These are phyloP conservation scores for Coemansia asiatica DNA, from an alignment of 192 early-diverging fungal genomes.

Conservation along the genomic window DNA sequence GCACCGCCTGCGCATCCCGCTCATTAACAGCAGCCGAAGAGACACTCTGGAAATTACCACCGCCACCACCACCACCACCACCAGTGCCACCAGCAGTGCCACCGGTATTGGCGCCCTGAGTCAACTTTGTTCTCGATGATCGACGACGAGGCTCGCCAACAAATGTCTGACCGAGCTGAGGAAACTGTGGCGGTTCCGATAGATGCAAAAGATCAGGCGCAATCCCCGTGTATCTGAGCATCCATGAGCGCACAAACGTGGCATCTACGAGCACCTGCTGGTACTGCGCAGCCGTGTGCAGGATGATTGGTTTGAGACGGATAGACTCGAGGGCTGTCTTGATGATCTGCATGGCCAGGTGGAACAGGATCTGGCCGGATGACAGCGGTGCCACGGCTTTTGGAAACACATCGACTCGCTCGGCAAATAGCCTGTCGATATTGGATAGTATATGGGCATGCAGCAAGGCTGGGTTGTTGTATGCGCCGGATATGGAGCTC, in stretches of 20 bases:
- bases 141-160: constrained; percentile 11
- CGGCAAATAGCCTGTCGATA: constrained; percentile 56
- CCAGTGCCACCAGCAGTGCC: not conserved
- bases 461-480: constrained; percentile 11
- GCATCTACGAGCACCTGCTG: constrained; percentile 40
- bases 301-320: constrained; percentile 19
- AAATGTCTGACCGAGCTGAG: constrained; percentile 2
- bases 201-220: constrained; percentile 18
- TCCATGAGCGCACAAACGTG: constrained; percentile 44
- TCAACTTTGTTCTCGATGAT: not conserved
- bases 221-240: constrained; percentile 43
- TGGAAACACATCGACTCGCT: constrained; percentile 52
- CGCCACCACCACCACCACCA: not conserved
- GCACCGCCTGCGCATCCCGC: constrained; percentile 29
- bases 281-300: constrained; percentile 14
- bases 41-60: not conserved
- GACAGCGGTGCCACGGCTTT: constrained; percentile 20
- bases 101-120: not conserved
- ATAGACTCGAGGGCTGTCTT: constrained; percentile 41
- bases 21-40: constrained; percentile 23
- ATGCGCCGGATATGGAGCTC: not conserved
- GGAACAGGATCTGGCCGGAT: constrained; percentile 41
- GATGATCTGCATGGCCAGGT: constrained; percentile 46
- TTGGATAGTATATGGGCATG: constrained; percentile 50
- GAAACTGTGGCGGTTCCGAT: constrained; percentile 8